Base-by-base conservation (phyloP, 768 basidiomycete genomes). In the Tulasnella sp. region DNA sequence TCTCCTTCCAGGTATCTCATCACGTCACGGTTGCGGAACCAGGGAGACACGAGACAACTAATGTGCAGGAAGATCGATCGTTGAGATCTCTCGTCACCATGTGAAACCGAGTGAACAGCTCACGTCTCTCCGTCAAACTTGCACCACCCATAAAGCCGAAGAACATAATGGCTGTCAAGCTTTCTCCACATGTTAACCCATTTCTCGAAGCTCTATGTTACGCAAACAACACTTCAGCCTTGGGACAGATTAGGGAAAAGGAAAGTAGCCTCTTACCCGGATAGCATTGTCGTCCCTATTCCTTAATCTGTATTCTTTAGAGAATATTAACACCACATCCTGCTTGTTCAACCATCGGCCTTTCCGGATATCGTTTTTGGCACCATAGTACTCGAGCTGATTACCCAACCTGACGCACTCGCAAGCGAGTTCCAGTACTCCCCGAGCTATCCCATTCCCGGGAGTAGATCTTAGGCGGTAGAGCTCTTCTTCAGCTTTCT, bases 301-400 rank as follows among this genome's bases (percentile, higher is more conserved):
- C 16, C 29, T 22, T 29, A 22, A 9, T 39, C 26, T 36, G 7
- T 32, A 52, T 36, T 36, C 71, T 6, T 62, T 36, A 29, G 1
- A 66, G 17, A 72, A 35, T 35, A 66, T 72, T 32, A 72, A 26
- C 14, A 39, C 71, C n/a, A 72, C 62, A 12, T 41, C 26, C n/a
- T 40, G 5, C 62, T 72, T 66, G 19, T 47, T 62, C 14, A 72
- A 39, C 62, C 64, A 72, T 12, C 37, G 22, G 14, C 71, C 71
- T 35, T 72, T 72, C 62, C 64, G 65, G 12, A 64, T 62, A 19
- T 72, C 71, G 62, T 65, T 66, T 19, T 29, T 32, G 2, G 32
- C 7, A 1, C 69, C 69, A 16, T 29, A 19, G 7, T 35, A 34
- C 35, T 36, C 64, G 2, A 17, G 3, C 22, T 36, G 35, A 11